A percentile compares a stretch with the other conserved stretches of the same genome.
Conservation (phyloP, 495 filamentous ascomycete genomes). For the Umbilicaria muhlenbergii region DNA sequence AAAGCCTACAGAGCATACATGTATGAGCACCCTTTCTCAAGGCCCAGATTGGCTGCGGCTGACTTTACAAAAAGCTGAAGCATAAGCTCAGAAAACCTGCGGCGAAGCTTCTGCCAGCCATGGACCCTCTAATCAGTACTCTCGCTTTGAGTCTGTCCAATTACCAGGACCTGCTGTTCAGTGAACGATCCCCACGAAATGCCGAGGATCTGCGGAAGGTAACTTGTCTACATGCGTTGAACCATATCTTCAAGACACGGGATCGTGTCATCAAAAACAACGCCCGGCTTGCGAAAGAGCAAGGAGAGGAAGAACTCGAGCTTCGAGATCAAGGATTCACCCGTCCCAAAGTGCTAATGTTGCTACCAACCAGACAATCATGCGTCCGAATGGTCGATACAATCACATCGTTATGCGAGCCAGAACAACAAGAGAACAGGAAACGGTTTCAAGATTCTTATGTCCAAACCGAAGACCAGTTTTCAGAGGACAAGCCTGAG, state of each 20-base stretch:
- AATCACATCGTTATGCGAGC: slow-evolving; percentile 55
- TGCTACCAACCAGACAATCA: slow-evolving; percentile 74
- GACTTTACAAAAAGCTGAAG: slow-evolving; percentile 22
- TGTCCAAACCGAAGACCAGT: slow-evolving; percentile 44
- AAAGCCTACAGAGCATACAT: too few relatives aligned
- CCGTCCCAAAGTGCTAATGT: slow-evolving; percentile 76
- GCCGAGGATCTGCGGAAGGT: slow-evolving; percentile 51
- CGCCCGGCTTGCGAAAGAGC: slow-evolving; percentile 46
- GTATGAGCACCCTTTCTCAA: too few relatives aligned
- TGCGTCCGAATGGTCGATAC: slow-evolving; percentile 62
- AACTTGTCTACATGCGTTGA: slow-evolving; percentile 68
- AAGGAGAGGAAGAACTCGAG: slow-evolving; percentile 48
- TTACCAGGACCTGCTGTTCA: slow-evolving; percentile 71
- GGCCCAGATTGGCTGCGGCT: too few relatives aligned
- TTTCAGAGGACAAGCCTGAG: slow-evolving; percentile 55
- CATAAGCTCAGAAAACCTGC: slow-evolving; percentile 25
- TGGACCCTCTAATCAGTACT: slow-evolving; percentile 19
- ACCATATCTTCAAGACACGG: slow-evolving; percentile 87
- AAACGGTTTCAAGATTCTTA: slow-evolving; percentile 82
- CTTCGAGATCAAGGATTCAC: slow-evolving; percentile 92
- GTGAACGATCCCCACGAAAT: slow-evolving; percentile 48
- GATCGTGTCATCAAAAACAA: slow-evolving; percentile 89
- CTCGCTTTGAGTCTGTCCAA: slow-evolving; percentile 38
- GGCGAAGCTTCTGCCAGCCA: slow-evolving; percentile 18
- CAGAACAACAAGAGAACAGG: slow-evolving; percentile 87